phyloP scores from a whole-genome alignment of 495 filamentous ascomycete genomes.

The Aspergillus homomorphus region DNA sequence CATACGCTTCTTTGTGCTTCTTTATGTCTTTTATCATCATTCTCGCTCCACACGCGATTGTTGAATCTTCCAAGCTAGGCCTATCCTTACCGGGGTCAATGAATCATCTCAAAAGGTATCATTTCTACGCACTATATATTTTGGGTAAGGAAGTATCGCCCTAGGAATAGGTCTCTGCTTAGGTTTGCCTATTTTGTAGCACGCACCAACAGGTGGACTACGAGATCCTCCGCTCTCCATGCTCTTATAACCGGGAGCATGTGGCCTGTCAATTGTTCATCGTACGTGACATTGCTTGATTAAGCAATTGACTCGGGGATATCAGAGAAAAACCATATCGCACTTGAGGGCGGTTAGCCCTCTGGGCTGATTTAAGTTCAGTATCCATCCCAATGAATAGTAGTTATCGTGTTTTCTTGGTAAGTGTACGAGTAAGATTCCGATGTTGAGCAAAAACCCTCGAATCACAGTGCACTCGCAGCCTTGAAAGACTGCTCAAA shows the following conservation, averaged over 20 bases:
- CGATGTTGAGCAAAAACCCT: background rate
- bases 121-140: too few relatives aligned
- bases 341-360: too few relatives aligned
- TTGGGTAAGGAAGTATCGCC: background rate
- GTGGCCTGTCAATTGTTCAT: too few relatives aligned
- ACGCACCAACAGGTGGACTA: background rate
- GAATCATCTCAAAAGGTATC: background rate
- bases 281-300: too few relatives aligned
- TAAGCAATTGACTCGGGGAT: too few relatives aligned
- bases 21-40: too few relatives aligned
- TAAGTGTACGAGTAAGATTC: background rate
- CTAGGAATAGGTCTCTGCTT: background rate
- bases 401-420: background rate
- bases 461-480: conserved; percentile 25
- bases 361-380: background rate
- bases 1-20: background rate
- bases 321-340: too few relatives aligned
- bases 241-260: too few relatives aligned
- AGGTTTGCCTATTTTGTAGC: background rate
- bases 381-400: background rate
- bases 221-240: background rate
- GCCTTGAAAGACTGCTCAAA: conserved; percentile 87
- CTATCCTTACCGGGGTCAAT: background rate
- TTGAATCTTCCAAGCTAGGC: background rate
- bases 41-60: background rate